These are phyloP conservation scores for Opeltia flavorubescens DNA, from an alignment of 495 filamentous ascomycete species.

Conservation along the genomic window DNA sequence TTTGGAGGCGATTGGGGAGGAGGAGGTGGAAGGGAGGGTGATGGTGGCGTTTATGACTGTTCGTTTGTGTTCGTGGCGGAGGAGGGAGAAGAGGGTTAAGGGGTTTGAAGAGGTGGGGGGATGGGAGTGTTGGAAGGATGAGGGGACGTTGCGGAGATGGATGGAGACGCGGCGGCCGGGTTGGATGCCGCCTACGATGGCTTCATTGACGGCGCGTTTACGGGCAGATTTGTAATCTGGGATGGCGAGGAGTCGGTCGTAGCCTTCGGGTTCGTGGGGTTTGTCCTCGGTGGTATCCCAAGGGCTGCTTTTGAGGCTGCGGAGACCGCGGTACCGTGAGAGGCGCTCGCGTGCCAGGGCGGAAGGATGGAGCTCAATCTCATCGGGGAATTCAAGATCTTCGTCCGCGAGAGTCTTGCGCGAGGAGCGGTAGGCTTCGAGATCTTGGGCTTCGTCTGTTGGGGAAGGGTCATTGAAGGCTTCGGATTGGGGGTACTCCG, in stretches of 20 bases:
- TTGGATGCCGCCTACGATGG: slow-evolving; percentile 69
- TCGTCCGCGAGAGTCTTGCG: slow-evolving; percentile 70
- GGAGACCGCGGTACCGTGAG: slow-evolving; percentile 74
- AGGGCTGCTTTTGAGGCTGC: slow-evolving; percentile 67
- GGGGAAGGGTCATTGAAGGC: slow-evolving; percentile 79
- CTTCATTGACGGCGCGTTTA: slow-evolving; percentile 60
- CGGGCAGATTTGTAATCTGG: slow-evolving; percentile 70
- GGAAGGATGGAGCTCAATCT: slow-evolving; percentile 85
- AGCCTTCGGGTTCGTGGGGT: slow-evolving; percentile 76
- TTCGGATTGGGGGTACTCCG: slow-evolving; percentile 83
- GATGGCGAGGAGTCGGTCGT: slow-evolving; percentile 69
- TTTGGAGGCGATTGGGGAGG: slow-evolving; percentile 71
- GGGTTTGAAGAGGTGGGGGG: slow-evolving; percentile 43
- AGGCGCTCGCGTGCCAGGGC: slow-evolving; percentile 76
- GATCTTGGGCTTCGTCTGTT: slow-evolving; percentile 67
- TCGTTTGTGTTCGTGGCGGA: slow-evolving; percentile 89
- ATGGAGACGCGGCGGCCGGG: slow-evolving; percentile 71
- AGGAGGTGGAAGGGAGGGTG: slow-evolving; percentile 56
- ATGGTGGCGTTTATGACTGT: slow-evolving; percentile 78
- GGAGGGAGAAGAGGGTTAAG: slow-evolving; percentile 61
- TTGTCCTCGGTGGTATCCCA: slow-evolving; percentile 85
- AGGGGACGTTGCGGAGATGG: slow-evolving; percentile 60
- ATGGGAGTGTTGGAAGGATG: slow-evolving; percentile 37
- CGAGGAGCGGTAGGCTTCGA: slow-evolving; percentile 63
- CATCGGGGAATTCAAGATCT: slow-evolving; percentile 90